Conservation (phyloP, 805 yeast genomes). For the Candida berthetii region DNA sequence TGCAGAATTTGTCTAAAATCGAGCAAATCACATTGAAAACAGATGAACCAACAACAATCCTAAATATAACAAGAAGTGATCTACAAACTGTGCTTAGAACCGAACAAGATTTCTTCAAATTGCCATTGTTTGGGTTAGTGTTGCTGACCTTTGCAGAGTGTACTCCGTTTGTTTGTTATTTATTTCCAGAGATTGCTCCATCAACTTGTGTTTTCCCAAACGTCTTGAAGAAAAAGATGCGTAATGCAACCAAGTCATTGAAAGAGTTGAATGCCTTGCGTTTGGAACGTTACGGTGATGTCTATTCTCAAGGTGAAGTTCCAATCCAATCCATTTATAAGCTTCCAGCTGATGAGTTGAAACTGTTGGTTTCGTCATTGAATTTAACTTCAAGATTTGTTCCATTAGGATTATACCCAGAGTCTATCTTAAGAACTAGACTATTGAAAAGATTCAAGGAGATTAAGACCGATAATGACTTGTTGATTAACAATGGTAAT, state of each 20-base stretch:
- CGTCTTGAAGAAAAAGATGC: conserved; percentile 22
- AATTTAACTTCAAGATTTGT: conserved; percentile 32
- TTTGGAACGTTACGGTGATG: conserved; percentile 6
- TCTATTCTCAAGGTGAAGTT: conserved; percentile 14
- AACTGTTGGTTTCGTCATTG: conserved; percentile 28
- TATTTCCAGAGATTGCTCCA: conserved; percentile 50
- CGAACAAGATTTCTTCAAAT: conserved; percentile 36
- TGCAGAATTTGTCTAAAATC: conserved; percentile 27
- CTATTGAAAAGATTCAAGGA: conserved; percentile 35
- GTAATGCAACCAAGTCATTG: conserved; percentile 20
- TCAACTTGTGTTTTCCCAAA: conserved; percentile 51
- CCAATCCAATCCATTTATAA: conserved; percentile 42
- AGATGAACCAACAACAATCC: conserved; percentile 17
- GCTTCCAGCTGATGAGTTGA: conserved; percentile 31
- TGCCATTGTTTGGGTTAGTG: conserved; percentile 46
- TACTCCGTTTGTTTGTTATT: conserved; percentile 46
- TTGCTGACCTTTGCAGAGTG: conserved; percentile 45
- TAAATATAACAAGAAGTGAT: conserved; percentile 38
- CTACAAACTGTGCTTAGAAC: conserved; percentile 40
- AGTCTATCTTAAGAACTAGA: conserved; percentile 26
- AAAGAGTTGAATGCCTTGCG: conserved; percentile 10
- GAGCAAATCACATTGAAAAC: conserved; percentile 26
- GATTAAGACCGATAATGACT: conserved; percentile 47
- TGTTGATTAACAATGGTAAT: conserved; percentile 27
- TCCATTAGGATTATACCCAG: conserved; percentile 33